Percentiles rank a stretch among this genome's conserved stretches.
phyloP scores from a whole-genome alignment of 2,329 filamentous ascomycete genomes.

The Pseudohalonectria lignicola region DNA sequence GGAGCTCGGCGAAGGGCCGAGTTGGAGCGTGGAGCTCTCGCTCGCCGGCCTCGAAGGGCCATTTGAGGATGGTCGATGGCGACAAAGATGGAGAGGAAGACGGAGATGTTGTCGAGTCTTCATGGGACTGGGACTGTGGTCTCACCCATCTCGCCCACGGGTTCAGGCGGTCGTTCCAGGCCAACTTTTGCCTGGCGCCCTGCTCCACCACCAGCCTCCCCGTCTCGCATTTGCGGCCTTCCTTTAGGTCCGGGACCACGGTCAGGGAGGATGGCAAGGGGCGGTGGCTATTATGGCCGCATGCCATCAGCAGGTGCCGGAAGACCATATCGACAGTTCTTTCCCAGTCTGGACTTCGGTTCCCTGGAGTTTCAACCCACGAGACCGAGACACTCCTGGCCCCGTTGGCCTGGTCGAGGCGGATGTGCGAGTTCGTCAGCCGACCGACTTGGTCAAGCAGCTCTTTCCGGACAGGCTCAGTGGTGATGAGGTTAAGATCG shows the following conservation, averaged over 20 bases:
- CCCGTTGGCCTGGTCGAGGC: slow-evolving; percentile 17
- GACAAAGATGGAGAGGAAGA: no score
- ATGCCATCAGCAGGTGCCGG: slow-evolving; percentile 29
- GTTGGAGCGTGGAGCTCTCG: no score
- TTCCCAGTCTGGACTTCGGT: slow-evolving; percentile 17
- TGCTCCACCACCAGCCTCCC: slow-evolving; percentile 20
- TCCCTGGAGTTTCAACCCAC: slow-evolving; percentile 25
- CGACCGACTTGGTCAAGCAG: slow-evolving; percentile 23
- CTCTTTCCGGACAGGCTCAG: slow-evolving; percentile 10
- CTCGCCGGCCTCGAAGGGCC: no score
- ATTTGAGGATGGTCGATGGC: no score
- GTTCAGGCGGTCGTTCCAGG: background rate
- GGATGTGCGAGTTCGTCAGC: slow-evolving; percentile 26
- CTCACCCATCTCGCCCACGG: slow-evolving; percentile 1
- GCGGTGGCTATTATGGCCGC: slow-evolving; percentile 5
- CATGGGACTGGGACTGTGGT: no score
- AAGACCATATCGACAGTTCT: slow-evolving; percentile 30
- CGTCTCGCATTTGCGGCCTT: background rate
- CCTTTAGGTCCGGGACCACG: background rate
- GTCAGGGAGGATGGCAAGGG: slow-evolving; percentile 1
- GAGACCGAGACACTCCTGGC: slow-evolving; percentile 22
- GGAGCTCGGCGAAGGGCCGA: no score
- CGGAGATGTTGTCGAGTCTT: no score
- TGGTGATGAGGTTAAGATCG: slow-evolving; percentile 12
- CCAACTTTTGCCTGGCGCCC: slow-evolving; percentile 7